A percentile compares a stretch with the other conserved stretches of the same genome.
phyloP scores from a whole-genome alignment of 352 stramenopile species.

The Phytophthora podocarpi region DNA sequence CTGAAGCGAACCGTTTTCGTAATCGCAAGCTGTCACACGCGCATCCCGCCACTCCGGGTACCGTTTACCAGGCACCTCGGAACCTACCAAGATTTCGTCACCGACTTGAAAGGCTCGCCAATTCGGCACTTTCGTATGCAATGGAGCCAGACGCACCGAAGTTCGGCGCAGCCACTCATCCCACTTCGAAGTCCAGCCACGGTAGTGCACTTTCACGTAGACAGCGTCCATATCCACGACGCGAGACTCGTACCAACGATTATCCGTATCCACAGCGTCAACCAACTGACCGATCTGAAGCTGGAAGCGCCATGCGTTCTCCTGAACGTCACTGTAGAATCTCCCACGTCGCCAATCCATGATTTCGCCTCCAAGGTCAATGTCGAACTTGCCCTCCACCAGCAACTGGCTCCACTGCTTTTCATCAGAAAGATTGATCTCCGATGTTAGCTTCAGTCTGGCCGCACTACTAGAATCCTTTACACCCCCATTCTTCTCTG shows the following conservation, averaged over 20 bases:
- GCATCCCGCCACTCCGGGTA: conserved; percentile 71
- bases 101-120: conserved; percentile 67
- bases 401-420: conserved; percentile 55
- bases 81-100: conserved; percentile 63
- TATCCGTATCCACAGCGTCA: conserved; percentile 73
- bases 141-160: conserved; percentile 88
- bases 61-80: conserved; percentile 35
- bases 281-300: conserved; percentile 64
- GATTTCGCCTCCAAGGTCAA: neutral
- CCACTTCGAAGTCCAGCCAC: conserved; percentile 96
- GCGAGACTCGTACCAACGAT: conserved; percentile 77
- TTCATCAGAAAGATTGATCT: conserved; percentile 31
- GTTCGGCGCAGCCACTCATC: conserved; percentile 95
- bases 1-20: conserved; percentile 28
- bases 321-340: conserved; percentile 55
- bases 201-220: conserved; percentile 95
- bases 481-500: conserved; percentile 4
- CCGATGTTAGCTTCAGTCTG: conserved; percentile 48
- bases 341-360: conserved; percentile 51
- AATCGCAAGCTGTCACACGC: conserved; percentile 39
- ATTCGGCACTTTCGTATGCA: conserved; percentile 83
- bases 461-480: conserved; percentile 5
- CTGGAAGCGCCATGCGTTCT: conserved; percentile 63
- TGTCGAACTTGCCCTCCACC: conserved; percentile 48
- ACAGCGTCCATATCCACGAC: conserved; percentile 50